Evolutionary conservation across 2,329 filamentous ascomycete genomes (phyloP), one percentile per base, ranked within the genome.

Genomic region (Triangularia verruculosa): DNA sequence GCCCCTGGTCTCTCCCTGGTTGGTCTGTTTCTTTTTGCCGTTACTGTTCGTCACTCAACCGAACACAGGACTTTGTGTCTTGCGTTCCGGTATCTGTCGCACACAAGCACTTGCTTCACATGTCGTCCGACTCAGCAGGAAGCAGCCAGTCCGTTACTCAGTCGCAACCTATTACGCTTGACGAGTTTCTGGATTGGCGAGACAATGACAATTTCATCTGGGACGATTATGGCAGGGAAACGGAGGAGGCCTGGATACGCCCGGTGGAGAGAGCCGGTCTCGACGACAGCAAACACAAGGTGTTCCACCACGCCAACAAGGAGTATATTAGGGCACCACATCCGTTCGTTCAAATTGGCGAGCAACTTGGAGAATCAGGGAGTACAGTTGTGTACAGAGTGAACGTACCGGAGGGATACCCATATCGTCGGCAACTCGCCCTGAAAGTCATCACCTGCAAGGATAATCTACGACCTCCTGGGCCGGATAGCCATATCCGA

Each of bases 401-500:
- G 9, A 63, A 39, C 1, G 34, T 63, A 1, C 70, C 70, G 1
- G 65, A 68, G 5, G 64, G 61, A 4, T 58, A 61, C 56, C 15
- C 17, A 25, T 71, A 70, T 47, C 61, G 63, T 1, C 66, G 68
- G 17, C 67, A 68, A 1, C 63, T 72, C 7, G 70, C 70, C 1
- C 65, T 72, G 55, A 71, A 72, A 59, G 65, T 71, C 6, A 72
- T 71, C 24, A 51, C 67, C 2, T 71, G 69, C 63, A 70, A 69
- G 30, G 69, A 71, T 17, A 63, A 59, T 28, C 25, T 52, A 4
- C 64, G 66, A 4, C 69, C 68, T 1, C 66, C 67, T 1, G 70
- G 70, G 1, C 68, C 70, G 1, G 65, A 69, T 47, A 71, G 68
- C 66, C 55, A 64, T n/a, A 67, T 64, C 2, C 66, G 70, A 12